Evolutionary conservation across 2,329 filamentous ascomycete genomes (phyloP), one percentile per base, ranked within the genome.

Genomic region (Epichloe sibirici): DNA sequence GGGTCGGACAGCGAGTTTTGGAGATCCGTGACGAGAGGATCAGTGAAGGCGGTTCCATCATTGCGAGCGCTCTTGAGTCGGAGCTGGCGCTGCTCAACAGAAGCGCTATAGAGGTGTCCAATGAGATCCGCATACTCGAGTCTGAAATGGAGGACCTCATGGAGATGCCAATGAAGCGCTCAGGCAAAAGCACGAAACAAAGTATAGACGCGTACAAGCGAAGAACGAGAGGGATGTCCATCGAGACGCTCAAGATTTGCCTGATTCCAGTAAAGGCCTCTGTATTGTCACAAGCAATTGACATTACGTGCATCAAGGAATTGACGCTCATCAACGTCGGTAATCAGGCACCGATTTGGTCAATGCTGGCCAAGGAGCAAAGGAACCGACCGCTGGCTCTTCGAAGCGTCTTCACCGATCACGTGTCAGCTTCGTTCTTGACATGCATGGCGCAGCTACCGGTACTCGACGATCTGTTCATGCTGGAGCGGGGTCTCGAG

Each of bases 311-410:
- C 4, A 68, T 86, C n/a, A 74, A 68, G 57, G 73, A 71, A 46
- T 68, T 86, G 17, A 81, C 79, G 1, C 68, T 86, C 25, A 72
- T 86, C 45, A 83, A 82, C 56, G 81, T 85, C 17, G 82, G 82
- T 1, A 70, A 75, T 5, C 82, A 86, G 61, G 71, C 71, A 31
- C 68, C 74, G 0, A 76, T 85, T 56, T 86, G 82, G 82, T 68
- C 70, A 2, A 64, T 77, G 52, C 65, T 85, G 43, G 66, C 71
- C 17, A 77, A 74, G 57, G 72, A 81, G 58, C 80, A 83, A 61
- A 71, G 71, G 49, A 59, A 68, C 1, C 65, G 69, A 8, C 73
- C 76, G 0, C 66, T 85, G 42, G 70, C 74, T 0, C 63, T 86
- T 43, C 70, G 73, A 48, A 78, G 75, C 56, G 77, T 86, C 51